phyloP scores from a whole-genome alignment of 2,329 filamentous ascomycete genomes.

The Sclerotinia subarctica region DNA sequence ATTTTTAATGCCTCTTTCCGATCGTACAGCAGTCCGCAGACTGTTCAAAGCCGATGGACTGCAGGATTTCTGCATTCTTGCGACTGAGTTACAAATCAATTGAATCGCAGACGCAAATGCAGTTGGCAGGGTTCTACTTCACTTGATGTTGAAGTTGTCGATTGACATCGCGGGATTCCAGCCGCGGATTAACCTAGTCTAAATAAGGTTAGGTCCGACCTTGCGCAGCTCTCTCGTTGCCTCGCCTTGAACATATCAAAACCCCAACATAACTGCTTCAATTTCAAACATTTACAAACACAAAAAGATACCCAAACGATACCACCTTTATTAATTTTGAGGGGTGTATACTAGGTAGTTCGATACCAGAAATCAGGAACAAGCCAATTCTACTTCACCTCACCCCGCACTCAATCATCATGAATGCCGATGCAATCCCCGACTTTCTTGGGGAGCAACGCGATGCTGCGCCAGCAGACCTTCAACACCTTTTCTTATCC shows the following conservation, averaged over 20 bases:
- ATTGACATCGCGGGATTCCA: slow-evolving; percentile 21
- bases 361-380: background rate
- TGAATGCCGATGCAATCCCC: slow-evolving; percentile 84
- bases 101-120: slow-evolving; percentile 23
- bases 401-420: slow-evolving; percentile 42
- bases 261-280: slow-evolving; percentile 14
- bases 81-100: slow-evolving; percentile 30
- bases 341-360: background rate
- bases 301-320: slow-evolving; percentile 14
- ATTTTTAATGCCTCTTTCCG: slow-evolving; percentile 41
- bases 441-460: slow-evolving; percentile 91
- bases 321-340: background rate
- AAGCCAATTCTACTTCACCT: background rate
- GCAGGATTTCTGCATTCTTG: slow-evolving; percentile 42
- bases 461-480: slow-evolving; percentile 80
- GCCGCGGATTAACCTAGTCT: slow-evolving; percentile 17
- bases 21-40: slow-evolving; percentile 55
- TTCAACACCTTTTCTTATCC: slow-evolving; percentile 81
- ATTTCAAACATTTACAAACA: slow-evolving; percentile 11
- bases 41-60: slow-evolving; percentile 50
- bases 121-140: slow-evolving; percentile 22
- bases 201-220: slow-evolving; percentile 13
- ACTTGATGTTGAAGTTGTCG: slow-evolving; percentile 23
- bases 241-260: slow-evolving; percentile 22
- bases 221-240: slow-evolving; percentile 22